Evolutionary conservation across 2,329 filamentous ascomycete species (phyloP), one percentile per base, ranked within the genome.

Genomic region (Fusarium lateritium): DNA sequence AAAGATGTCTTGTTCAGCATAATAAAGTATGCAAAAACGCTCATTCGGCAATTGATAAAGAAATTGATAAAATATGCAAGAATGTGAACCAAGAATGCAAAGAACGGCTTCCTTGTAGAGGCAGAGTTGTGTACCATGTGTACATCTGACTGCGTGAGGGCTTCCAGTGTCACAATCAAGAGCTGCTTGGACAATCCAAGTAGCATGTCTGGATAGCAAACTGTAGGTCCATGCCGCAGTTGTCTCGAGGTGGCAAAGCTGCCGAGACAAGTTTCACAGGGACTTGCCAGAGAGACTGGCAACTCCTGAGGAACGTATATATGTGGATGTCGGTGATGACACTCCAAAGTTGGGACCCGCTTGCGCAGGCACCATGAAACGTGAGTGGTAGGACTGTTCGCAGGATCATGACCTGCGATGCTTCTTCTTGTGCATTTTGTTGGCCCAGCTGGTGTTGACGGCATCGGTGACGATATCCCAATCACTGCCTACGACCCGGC

Each of bases 361-460:
- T 49, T 43, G 15, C 9, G 56, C 55, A 59, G 71, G 62, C 65
- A 69, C 69, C 72, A 40, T 62, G 52, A 52, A 75, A 75, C 73
- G 73, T 75, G 62, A 65, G 61, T 69, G 56, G 62, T 64, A 46
- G 56, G 59, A 56, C 62, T 53, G 39, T 43, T 51, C 47, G 52
- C 55, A 61, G 34, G 44, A 26, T 31, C 21, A 57, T 66, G 43
- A 59, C 53, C 66, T 63, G 51, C 62, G 65, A 60, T 74, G 73
- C 52, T 67, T 74, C 55, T 76, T 77, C 53, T 77, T 76, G 53
- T 79, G 81, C 33, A 72, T 79, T 73, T 86, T 86, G 19, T 80
- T 79, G 39, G 76, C 73, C 84, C 85, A 88, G 74, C 84, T 86
- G 39, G 75, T 68, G 66, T 87, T 81, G 55, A 87, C 83, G 6